A percentile compares a stretch with the other conserved stretches of the same genome.
phyloP scores from a whole-genome alignment of 2,329 filamentous ascomycete genomes.

The Helotiales sp. region DNA sequence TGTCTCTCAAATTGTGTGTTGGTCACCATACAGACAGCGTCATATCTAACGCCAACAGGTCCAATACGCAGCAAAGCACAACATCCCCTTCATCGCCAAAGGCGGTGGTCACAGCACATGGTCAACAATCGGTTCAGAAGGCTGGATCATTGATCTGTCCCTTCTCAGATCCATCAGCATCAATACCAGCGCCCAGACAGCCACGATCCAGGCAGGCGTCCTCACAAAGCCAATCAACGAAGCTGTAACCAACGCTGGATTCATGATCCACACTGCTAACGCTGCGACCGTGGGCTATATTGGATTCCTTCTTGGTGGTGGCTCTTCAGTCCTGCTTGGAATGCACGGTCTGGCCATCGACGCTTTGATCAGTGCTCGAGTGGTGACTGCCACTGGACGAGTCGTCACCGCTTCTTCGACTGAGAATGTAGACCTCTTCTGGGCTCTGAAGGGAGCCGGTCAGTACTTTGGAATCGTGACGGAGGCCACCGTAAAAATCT shows the following conservation, averaged over 20 bases:
- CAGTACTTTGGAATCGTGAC: slow-evolving; percentile 44
- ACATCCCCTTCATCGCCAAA: slow-evolving; percentile 36
- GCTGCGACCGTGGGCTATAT: slow-evolving; percentile 40
- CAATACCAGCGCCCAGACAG: slow-evolving; percentile 3
- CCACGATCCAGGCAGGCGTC: slow-evolving; percentile 25
- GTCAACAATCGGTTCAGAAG: slow-evolving; percentile 34
- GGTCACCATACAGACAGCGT: background rate
- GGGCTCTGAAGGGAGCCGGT: slow-evolving; percentile 41
- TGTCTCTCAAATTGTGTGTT: slow-evolving; percentile 12
- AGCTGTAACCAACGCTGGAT: slow-evolving; percentile 21
- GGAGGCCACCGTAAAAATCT: slow-evolving; percentile 37
- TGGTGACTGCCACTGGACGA: slow-evolving; percentile 36
- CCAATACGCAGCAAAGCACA: background rate
- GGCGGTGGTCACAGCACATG: slow-evolving; percentile 39
- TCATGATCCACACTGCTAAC: slow-evolving; percentile 18
- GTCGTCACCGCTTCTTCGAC: slow-evolving; percentile 31
- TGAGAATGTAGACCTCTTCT: slow-evolving; percentile 37
- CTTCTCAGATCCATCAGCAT: slow-evolving; percentile 23
- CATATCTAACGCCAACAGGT: background rate
- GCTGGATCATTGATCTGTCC: slow-evolving; percentile 38
- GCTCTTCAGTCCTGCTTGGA: background rate
- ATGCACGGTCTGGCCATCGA: slow-evolving; percentile 35
- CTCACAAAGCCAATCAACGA: slow-evolving; percentile 30
- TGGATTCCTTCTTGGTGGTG: slow-evolving; percentile 28
- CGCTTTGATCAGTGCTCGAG: slow-evolving; percentile 34